Evolutionary conservation across 2,329 filamentous ascomycete genomes (phyloP).

Genomic region (Epichloe sibirici): DNA sequence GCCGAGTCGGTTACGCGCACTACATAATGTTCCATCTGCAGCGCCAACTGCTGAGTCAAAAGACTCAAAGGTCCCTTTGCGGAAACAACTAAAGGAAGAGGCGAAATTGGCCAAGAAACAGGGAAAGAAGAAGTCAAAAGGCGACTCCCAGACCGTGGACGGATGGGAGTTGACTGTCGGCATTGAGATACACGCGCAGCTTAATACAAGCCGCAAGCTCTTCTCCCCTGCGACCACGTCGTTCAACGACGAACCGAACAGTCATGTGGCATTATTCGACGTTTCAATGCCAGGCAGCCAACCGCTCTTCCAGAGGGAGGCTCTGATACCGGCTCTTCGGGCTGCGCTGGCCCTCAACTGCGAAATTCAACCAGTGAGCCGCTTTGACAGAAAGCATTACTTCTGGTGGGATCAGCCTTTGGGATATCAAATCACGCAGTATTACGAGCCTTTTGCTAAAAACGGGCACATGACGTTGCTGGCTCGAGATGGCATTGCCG

Average conservation of each 20-base stretch:
- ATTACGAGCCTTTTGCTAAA: conserved; percentile 62
- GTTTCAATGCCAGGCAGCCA: conserved; percentile 80
- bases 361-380: conserved; percentile 60
- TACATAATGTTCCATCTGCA: not conserved
- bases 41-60: conserved; percentile 10
- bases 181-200: conserved; percentile 92
- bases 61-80: conserved; percentile 36
- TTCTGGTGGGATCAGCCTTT: conserved; percentile 97
- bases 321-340: conserved; percentile 77
- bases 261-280: conserved; percentile 82
- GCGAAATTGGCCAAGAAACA: conserved; percentile 59
- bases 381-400: conserved; percentile 95
- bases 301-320: conserved; percentile 71
- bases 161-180: conserved; percentile 92
- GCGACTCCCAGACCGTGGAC: conserved; percentile 37
- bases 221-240: conserved; percentile 65
- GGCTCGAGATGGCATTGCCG: conserved; percentile 65
- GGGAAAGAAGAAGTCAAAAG: conserved; percentile 35
- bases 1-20: not conserved
- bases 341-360: conserved; percentile 80
- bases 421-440: conserved; percentile 96
- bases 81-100: conserved; percentile 62
- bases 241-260: conserved; percentile 61
- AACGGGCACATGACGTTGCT: conserved; percentile 62
- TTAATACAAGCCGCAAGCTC: conserved; percentile 80